phyloP scores from a whole-genome alignment of 352 stramenopile species.

The Phytophthora crassamura region DNA sequence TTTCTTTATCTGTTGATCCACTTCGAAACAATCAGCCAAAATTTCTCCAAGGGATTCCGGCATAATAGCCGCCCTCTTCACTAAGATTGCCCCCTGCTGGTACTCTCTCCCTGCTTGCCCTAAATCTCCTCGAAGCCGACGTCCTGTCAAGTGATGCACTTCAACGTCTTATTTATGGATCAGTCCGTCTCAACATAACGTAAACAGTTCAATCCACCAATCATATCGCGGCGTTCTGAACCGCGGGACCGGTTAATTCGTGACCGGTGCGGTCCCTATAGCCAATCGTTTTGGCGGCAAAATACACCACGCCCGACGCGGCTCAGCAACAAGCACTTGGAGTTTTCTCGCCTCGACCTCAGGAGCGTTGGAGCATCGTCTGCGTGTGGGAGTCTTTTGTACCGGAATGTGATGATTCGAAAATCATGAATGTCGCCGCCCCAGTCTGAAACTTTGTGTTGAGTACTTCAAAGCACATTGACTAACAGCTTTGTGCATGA shows the following conservation, averaged over 20 bases:
- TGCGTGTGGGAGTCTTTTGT: constrained; percentile 28
- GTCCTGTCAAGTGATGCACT: too few species aligned
- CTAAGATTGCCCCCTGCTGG: too few species aligned
- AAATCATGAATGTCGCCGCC: constrained; percentile 89
- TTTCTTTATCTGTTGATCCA: too few species aligned
- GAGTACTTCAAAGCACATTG: constrained; percentile 81
- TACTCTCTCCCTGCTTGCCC: too few species aligned
- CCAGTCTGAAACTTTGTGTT: constrained; percentile 86
- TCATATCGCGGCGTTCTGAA: constrained; percentile 1
- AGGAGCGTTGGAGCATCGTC: constrained; percentile 5
- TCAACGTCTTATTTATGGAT: too few species aligned
- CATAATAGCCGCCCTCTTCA: too few species aligned
- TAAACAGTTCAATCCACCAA: constrained; percentile 10
- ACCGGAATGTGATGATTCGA: constrained; percentile 87
- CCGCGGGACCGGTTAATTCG: constrained; percentile 18
- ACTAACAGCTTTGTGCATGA: constrained; percentile 89
- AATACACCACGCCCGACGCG: neutral
- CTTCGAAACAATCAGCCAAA: too few species aligned
- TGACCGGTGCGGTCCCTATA: constrained; percentile 30
- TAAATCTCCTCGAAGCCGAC: too few species aligned
- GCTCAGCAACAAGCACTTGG: constrained; percentile 6
- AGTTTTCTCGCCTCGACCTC: constrained; percentile 21
- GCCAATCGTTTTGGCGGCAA: constrained; percentile 32
- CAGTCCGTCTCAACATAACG: neutral
- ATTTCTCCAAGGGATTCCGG: too few species aligned